Conservation (phyloP, 495 filamentous ascomycete genomes). For the Trichocladium uniseriatum region DNA sequence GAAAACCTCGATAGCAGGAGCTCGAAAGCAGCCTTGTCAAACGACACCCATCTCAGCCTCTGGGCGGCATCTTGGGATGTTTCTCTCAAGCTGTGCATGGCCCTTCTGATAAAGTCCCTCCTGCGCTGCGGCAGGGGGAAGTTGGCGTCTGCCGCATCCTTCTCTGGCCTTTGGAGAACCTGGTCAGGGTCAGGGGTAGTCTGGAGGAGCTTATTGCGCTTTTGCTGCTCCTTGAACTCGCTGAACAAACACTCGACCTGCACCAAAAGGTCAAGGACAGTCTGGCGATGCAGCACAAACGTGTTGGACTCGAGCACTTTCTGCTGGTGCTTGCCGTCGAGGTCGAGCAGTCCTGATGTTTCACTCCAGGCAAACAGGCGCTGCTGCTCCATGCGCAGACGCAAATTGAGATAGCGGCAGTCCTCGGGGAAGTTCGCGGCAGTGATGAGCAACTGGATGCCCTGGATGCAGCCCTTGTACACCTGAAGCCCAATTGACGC, state of each 20-base stretch:
- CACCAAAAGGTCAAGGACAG: slow-evolving; percentile 35
- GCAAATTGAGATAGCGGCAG: slow-evolving; percentile 34
- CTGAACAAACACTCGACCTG: slow-evolving; percentile 38
- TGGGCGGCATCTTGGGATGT: slow-evolving; percentile 22
- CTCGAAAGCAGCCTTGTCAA: slow-evolving; percentile 38
- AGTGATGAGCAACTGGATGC: slow-evolving; percentile 37
- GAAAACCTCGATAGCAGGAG: slow-evolving; percentile 31
- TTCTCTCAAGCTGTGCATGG: slow-evolving; percentile 27
- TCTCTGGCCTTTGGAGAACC: slow-evolving; percentile 27
- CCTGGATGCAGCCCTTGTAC: slow-evolving; percentile 35
- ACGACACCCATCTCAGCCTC: slow-evolving; percentile 33
- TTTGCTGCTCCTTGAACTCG: slow-evolving; percentile 35
- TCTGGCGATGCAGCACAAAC: slow-evolving; percentile 36
- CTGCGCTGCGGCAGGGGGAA: slow-evolving; percentile 27
- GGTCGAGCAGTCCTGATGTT: slow-evolving; percentile 34
- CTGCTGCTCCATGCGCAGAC: slow-evolving; percentile 39
- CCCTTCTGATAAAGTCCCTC: slow-evolving; percentile 33
- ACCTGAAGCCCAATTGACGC: slow-evolving; percentile 34
- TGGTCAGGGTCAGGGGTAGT: slow-evolving; percentile 21
- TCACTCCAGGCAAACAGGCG: slow-evolving; percentile 41
- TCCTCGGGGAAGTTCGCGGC: slow-evolving; percentile 35
- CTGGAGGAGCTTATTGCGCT: slow-evolving; percentile 25
- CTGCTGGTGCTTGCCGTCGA: slow-evolving; percentile 23
- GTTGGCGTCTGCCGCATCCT: slow-evolving; percentile 30
- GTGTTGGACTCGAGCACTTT: slow-evolving; percentile 35